Evolutionary conservation across 1,139 yeast species (phyloP).

Genomic region (Blastobotrys buckinghamii): DNA sequence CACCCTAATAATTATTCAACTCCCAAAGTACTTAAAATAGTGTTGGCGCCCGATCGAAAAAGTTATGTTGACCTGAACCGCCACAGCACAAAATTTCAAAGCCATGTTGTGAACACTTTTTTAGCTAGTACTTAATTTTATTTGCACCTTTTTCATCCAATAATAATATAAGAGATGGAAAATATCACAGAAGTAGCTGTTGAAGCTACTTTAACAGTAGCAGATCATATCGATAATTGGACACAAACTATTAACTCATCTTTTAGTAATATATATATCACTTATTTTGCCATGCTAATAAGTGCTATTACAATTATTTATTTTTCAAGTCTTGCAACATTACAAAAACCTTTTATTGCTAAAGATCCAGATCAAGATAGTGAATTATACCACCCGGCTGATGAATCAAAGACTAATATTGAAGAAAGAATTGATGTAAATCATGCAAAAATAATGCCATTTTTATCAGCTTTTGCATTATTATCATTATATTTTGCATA

Average conservation of each 20-base stretch:
- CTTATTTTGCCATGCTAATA: slow-evolving; percentile 8
- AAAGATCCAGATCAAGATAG: slow-evolving; percentile 35
- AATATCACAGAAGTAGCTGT: not conserved
- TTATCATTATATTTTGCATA: slow-evolving; percentile 37
- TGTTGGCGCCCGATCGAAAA: too few relatives aligned
- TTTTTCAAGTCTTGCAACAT: slow-evolving; percentile 39
- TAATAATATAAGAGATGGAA: not conserved
- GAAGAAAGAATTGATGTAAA: slow-evolving; percentile 12
- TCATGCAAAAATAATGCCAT: slow-evolving; percentile 40
- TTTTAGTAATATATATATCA: not conserved
- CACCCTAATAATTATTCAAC: too few relatives aligned
- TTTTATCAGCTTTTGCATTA: slow-evolving; percentile 37
- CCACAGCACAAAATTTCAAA: too few relatives aligned
- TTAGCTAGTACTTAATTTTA: too few relatives aligned
- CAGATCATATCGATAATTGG: not conserved
- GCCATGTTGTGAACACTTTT: too few relatives aligned
- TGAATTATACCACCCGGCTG: slow-evolving; percentile 43
- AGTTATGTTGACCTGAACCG: too few relatives aligned
- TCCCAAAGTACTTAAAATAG: too few relatives aligned
- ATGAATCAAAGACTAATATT: slow-evolving; percentile 32
- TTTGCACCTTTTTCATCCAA: too few relatives aligned
- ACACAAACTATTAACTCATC: not conserved
- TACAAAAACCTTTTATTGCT: slow-evolving; percentile 45
- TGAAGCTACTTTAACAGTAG: not conserved
- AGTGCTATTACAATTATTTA: slow-evolving; percentile 28